Evolutionary conservation across 2,329 filamentous ascomycete genomes (phyloP).

Genomic region (Microdochium trichocladiopsis): DNA sequence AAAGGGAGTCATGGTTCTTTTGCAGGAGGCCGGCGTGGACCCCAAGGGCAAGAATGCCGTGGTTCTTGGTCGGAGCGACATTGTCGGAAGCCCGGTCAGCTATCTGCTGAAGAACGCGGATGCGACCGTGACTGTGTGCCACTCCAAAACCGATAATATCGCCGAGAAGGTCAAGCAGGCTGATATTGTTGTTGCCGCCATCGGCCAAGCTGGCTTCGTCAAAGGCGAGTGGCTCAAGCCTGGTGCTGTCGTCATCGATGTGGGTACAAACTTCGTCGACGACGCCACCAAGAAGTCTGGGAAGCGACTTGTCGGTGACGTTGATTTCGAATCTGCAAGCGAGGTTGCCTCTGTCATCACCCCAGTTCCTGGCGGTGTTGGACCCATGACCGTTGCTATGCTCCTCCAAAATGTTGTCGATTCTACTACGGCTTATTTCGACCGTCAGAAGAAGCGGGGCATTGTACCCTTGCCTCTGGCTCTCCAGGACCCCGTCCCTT

Average conservation of each 20-base stretch:
- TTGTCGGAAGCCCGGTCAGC: constrained; percentile 94
- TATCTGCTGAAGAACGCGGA: constrained; percentile 93
- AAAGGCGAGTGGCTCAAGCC: constrained; percentile 95
- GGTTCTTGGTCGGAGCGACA: constrained; percentile 90
- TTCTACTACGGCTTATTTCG: constrained; percentile 73
- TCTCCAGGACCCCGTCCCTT: constrained; percentile 76
- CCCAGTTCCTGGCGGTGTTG: constrained; percentile 92
- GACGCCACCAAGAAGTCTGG: constrained; percentile 89
- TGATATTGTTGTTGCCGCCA: constrained; percentile 86
- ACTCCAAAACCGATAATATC: constrained; percentile 76
- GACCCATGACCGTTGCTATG: constrained; percentile 99
- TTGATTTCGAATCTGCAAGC: constrained; percentile 79
- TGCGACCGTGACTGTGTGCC: constrained; percentile 93
- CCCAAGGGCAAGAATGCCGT: constrained; percentile 88
- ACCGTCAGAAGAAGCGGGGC: constrained; percentile 71
- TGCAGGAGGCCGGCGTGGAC: constrained; percentile 77
- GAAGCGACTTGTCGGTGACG: constrained; percentile 86
- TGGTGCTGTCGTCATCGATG: constrained; percentile 92
- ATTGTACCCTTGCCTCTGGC: constrained; percentile 81
- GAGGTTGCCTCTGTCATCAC: constrained; percentile 90
- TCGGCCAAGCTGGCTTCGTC: constrained; percentile 80
- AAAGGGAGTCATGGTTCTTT: constrained; percentile 90
- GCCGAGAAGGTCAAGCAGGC: constrained; percentile 71
- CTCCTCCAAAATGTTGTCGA: constrained; percentile 91
- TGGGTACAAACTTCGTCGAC: constrained; percentile 92